These are phyloP conservation scores for Ceratobasidium sp. DNA, from an alignment of 1,284 basidiomycete species.

Conservation along the genomic window DNA sequence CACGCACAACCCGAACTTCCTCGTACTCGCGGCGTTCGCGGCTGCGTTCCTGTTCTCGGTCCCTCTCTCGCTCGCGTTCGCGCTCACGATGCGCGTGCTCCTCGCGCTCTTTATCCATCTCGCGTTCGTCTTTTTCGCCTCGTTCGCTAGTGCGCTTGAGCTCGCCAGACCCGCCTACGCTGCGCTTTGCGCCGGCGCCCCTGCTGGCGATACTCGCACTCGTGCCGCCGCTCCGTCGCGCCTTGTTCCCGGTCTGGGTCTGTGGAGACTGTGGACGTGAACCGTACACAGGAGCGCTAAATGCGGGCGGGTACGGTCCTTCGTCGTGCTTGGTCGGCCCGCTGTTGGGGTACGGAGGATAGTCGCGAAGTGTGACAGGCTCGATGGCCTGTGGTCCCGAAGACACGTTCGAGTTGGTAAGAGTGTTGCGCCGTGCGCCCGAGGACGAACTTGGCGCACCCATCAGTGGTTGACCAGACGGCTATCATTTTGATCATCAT, in stretches of 20 bases:
- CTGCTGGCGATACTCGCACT: neutral
- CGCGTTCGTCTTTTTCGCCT: constrained; percentile 30
- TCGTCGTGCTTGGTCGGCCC: constrained; percentile 5
- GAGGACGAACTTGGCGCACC: constrained; percentile 17
- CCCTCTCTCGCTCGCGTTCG: constrained; percentile 12
- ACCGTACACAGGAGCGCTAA: constrained; percentile 31
- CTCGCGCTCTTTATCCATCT: constrained; percentile 24
- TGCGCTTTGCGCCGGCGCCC: constrained; percentile 10
- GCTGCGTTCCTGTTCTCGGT: constrained; percentile 14
- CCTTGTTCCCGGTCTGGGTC: constrained; percentile 14
- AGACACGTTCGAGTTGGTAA: neutral
- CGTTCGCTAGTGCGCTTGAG: constrained; percentile 19
- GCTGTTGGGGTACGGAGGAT: neutral
- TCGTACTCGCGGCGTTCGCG: constrained; percentile 26
- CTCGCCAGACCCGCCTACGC: constrained; percentile 14
- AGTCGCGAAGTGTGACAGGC: constrained; percentile 20
- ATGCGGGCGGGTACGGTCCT: neutral
- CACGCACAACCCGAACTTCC: constrained; percentile 11
- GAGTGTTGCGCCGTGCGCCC: constrained; percentile 19
- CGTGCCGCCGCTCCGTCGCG: constrained; percentile 25
- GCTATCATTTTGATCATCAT: constrained; percentile 8
- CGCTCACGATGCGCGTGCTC: constrained; percentile 8
- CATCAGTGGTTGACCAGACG: neutral
- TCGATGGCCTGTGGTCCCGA: constrained; percentile 33
- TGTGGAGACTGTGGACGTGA: constrained; percentile 36